Conservation (phyloP, 345 rosid genomes). For the Rhizophora mangle region DNA sequence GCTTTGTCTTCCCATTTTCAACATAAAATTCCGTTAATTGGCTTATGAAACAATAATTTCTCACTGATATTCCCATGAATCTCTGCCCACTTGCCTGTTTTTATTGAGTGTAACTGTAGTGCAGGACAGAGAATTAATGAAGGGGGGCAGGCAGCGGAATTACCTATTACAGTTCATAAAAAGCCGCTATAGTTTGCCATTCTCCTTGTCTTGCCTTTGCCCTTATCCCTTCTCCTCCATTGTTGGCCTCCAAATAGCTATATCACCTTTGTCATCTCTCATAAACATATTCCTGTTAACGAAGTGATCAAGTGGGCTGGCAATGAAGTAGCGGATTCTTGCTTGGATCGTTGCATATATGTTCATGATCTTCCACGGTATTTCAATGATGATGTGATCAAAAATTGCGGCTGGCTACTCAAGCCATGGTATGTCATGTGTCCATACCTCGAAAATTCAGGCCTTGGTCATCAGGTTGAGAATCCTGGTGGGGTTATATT, state of each 20-base stretch:
- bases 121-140: background rate
- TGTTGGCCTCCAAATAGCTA: background rate
- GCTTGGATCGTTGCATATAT: slow-evolving; percentile 17
- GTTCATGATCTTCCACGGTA: slow-evolving; percentile 15
- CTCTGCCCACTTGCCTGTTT: too few relatives aligned
- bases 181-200: slow-evolving; percentile 6
- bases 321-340: background rate
- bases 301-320: too few relatives aligned
- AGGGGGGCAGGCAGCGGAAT: background rate
- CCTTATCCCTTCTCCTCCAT: background rate
- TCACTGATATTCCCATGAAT: too few relatives aligned
- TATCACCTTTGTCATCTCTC: background rate
- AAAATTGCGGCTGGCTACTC: slow-evolving; percentile 7
- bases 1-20: too few relatives aligned
- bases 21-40: too few relatives aligned
- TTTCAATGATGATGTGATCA: slow-evolving; percentile 15
- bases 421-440: slow-evolving; percentile 18
- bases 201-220: background rate
- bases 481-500: background rate
- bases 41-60: too few relatives aligned
- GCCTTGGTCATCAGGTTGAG: background rate
- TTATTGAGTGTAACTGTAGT: too few relatives aligned
- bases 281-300: background rate
- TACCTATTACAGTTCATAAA: background rate
- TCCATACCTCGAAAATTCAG: slow-evolving; percentile 8